Conservation (phyloP, 192 early-diverging fungal species). For the Cladochytrium replicatum region DNA sequence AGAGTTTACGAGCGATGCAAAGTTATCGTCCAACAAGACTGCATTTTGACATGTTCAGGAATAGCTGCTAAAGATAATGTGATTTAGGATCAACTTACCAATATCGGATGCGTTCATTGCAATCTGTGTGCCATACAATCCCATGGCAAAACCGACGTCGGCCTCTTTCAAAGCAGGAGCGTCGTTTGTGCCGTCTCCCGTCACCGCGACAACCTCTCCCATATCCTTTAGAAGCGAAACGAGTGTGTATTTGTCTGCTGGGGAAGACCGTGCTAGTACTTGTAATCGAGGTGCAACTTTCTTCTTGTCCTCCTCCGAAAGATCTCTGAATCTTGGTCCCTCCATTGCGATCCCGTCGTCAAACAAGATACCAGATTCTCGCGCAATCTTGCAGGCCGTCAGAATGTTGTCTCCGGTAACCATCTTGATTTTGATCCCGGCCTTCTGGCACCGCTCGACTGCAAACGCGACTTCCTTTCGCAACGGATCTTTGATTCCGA, state of each 20-base stretch:
- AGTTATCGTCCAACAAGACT: constrained; percentile 52
- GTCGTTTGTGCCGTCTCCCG: constrained; percentile 56
- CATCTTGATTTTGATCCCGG: constrained; percentile 46
- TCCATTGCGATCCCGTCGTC: constrained; percentile 45
- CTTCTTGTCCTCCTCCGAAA: constrained; percentile 38
- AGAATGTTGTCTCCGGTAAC: constrained; percentile 55
- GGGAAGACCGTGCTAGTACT: constrained; percentile 42
- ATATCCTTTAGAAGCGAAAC: constrained; percentile 38
- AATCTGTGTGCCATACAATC: constrained; percentile 51
- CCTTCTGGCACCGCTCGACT: constrained; percentile 38
- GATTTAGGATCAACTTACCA: no score
- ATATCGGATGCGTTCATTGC: constrained; percentile 54
- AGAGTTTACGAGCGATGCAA: constrained; percentile 44
- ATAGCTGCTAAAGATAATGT: no score
- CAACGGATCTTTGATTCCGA: constrained; percentile 52
- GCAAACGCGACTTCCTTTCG: constrained; percentile 48
- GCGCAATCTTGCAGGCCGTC: constrained; percentile 49
- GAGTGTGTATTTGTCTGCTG: constrained; percentile 44
- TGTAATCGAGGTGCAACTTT: constrained; percentile 35
- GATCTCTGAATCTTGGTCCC: constrained; percentile 44
- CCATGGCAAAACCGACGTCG: constrained; percentile 56
- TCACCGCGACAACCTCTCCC: constrained; percentile 54
- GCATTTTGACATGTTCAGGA: no score
- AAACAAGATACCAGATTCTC: constrained; percentile 43
- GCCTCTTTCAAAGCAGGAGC: constrained; percentile 48